phyloP scores from a whole-genome alignment of 768 basidiomycete genomes.

The Boletus patriciae region DNA sequence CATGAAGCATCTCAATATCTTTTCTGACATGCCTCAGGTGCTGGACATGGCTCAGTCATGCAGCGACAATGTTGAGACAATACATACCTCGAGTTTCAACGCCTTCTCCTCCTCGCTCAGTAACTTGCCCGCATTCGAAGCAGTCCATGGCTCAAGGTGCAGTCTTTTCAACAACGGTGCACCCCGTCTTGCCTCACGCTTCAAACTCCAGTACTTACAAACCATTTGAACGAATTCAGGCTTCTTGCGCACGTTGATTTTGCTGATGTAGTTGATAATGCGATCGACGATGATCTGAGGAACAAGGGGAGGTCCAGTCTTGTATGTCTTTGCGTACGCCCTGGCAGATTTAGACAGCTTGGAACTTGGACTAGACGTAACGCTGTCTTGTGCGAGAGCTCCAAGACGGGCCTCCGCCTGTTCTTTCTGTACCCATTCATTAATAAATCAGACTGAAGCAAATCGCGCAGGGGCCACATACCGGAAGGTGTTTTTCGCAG shows the following conservation, averaged over 20 bases:
- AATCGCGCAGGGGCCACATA: conserved; percentile 37
- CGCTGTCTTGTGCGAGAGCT: conserved; percentile 47
- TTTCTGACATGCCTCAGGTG: conserved; percentile 62
- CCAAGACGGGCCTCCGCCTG: conserved; percentile 63
- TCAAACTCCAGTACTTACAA: conserved; percentile 96
- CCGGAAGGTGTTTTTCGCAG: conserved; percentile 91
- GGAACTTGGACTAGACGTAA: conserved; percentile 40
- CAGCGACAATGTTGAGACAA: not conserved
- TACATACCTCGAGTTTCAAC: conserved; percentile 75
- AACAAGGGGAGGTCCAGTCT: conserved; percentile 89
- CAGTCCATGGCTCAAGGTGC: conserved; percentile 98
- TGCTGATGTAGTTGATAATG: conserved; percentile 70
- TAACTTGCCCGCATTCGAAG: conserved; percentile 57
- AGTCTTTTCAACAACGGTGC: conserved; percentile 91
- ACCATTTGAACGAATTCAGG: conserved; percentile 71
- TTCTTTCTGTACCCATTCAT: conserved; percentile 50
- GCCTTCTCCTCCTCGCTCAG: conserved; percentile 82
- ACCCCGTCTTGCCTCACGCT: conserved; percentile 88
- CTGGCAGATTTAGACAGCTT: conserved; percentile 76
- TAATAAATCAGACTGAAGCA: not conserved
- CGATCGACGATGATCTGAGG: conserved; percentile 82
- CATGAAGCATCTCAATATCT: conserved; percentile 74
- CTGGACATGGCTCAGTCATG: conserved; percentile 27
- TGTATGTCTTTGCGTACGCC: conserved; percentile 90
- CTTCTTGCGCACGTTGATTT: conserved; percentile 73